Base-by-base conservation (phyloP, 192 early-diverging fungal species). In the Ambispora gerdemannii region DNA sequence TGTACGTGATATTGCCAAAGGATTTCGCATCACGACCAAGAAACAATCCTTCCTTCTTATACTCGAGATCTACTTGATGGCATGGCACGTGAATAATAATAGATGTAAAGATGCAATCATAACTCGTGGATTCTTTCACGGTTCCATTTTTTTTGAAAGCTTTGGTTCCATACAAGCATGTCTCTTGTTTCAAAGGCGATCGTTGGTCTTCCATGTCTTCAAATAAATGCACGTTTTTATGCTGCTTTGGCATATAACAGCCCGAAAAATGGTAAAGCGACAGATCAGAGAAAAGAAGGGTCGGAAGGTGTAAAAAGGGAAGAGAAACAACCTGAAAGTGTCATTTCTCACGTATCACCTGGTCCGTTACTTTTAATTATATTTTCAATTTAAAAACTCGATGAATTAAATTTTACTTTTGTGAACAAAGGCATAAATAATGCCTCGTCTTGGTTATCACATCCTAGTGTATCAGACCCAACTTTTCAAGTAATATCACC, bases 401-500 rank as follows among this genome's bases (percentile, higher is more conserved):
- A 13, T 13, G 20, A 20, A 13, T 56, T 56, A 27, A 56, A 4
- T 56, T 24, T 56, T 4, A 56, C 19, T 20, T n/a, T 43, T 43
- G 6, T 43, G 38, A 43, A 10, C 6, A 43, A 61, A 80, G 79
- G 76, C 1, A 75, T 80, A 35, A 80, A 80, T 67, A 70, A 27
- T 13, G 67, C 79, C 8, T 64, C 74, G 19, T 71, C 72, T 13
- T 80, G 79, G 81, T 81, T 72, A 63, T 74, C 71, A 36, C 71
- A 66, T 52, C 74, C 69, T 49, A 77, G 72, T 52, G 75, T 75
- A 24, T 74, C 79, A 35, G 81, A 86, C 67, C 81, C 84, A 47
- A 76, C 73, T 25, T 86, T 86, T 68, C 80, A 82, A 62, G 74
- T 84, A n/a, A 74, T 86, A 6, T 81, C 80, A 38, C 64, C 80